Conservation (phyloP, 768 basidiomycete species). For the Coprinellus micaceus region DNA sequence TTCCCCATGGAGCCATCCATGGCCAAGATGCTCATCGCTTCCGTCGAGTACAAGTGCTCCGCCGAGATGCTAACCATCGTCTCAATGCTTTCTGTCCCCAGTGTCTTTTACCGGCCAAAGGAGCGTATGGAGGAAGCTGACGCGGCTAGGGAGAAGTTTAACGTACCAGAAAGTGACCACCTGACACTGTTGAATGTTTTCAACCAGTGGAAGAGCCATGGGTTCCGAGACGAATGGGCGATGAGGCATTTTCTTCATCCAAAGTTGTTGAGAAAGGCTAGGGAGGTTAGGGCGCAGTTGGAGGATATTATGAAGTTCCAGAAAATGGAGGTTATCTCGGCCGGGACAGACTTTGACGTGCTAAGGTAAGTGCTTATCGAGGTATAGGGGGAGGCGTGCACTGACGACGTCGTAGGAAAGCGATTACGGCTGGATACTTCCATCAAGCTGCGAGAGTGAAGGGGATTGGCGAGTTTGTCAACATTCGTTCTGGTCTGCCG, state of each 20-base stretch:
- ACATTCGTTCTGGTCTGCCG: constrained; percentile 90
- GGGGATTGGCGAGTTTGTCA: constrained; percentile 98
- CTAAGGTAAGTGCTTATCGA: constrained; percentile 44
- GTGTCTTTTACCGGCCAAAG: constrained; percentile 96
- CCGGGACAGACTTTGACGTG: constrained; percentile 93
- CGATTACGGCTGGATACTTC: constrained; percentile 97
- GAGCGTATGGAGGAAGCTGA: constrained; percentile 98
- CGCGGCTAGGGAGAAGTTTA: constrained; percentile 96
- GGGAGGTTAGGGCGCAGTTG: constrained; percentile 92
- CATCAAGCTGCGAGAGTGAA: constrained; percentile 98
- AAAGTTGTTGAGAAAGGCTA: constrained; percentile 88
- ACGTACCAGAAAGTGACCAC: constrained; percentile 97
- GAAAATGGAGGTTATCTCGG: constrained; percentile 90
- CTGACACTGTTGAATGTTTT: constrained; percentile 93
- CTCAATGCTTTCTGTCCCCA: constrained; percentile 97
- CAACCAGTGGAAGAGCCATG: constrained; percentile 96
- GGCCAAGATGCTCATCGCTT: constrained; percentile 97
- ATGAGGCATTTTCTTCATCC: constrained; percentile 96
- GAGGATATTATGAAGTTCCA: constrained; percentile 99
- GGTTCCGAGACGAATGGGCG: constrained; percentile 94
- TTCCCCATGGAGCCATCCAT: constrained; percentile 99
- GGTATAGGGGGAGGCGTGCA: not conserved
- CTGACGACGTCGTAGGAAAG: constrained; percentile 58
- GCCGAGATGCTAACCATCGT: constrained; percentile 97
- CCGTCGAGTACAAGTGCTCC: constrained; percentile 91